Conservation (phyloP, 345 rosid species). For the Dipteronia dyeriana region DNA sequence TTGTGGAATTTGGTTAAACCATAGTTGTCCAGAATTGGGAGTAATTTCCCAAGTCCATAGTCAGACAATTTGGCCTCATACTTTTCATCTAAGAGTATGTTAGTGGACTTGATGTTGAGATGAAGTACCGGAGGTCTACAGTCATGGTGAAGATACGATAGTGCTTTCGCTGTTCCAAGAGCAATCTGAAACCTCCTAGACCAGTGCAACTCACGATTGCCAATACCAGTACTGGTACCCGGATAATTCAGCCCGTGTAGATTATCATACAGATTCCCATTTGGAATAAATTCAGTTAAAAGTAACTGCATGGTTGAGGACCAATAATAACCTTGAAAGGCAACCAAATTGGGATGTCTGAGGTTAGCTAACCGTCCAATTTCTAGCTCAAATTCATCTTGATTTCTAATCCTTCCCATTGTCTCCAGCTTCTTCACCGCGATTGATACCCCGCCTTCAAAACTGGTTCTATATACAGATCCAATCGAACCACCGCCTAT, state of each 20-base stretch:
- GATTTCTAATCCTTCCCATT: slow-evolving; percentile 80
- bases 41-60: slow-evolving; percentile 78
- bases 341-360: slow-evolving; percentile 68
- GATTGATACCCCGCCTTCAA: slow-evolving; percentile 87
- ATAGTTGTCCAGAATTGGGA: slow-evolving; percentile 74
- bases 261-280: slow-evolving; percentile 81
- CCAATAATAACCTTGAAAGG: slow-evolving; percentile 91
- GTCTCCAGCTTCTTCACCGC: slow-evolving; percentile 95
- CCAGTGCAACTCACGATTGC: slow-evolving; percentile 71
- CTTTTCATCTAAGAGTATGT: slow-evolving; percentile 75
- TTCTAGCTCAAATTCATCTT: slow-evolving; percentile 92
- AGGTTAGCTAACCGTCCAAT: slow-evolving; percentile 76
- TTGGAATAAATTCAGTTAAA: slow-evolving; percentile 67
- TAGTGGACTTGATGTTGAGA: slow-evolving; percentile 85
- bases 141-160: slow-evolving; percentile 91
- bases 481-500: slow-evolving; percentile 92
- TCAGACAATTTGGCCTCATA: slow-evolving; percentile 86
- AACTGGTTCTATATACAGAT: slow-evolving; percentile 72
- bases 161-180: slow-evolving; percentile 81
- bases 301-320: slow-evolving; percentile 82
- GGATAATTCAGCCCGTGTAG: slow-evolving; percentile 58
- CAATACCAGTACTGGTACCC: slow-evolving; percentile 64
- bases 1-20: slow-evolving; percentile 76
- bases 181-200: slow-evolving; percentile 86
- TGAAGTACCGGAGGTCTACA: slow-evolving; percentile 87